A percentile compares a stretch with the other conserved stretches of the same genome.
Evolutionary conservation across 1,284 basidiomycete genomes (phyloP).

Genomic region (Trametes polyzona): DNA sequence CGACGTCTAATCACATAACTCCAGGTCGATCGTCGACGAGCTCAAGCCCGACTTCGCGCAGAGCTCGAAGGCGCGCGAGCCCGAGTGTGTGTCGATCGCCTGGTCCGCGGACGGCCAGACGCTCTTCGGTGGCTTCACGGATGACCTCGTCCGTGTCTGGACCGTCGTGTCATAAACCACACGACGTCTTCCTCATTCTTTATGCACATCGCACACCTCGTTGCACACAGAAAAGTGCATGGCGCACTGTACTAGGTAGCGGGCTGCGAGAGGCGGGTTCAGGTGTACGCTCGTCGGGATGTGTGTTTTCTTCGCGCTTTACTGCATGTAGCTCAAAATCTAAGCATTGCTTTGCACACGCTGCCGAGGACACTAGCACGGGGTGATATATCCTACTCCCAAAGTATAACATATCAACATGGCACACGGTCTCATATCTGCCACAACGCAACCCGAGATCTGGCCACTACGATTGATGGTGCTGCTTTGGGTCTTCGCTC

Average conservation of each 20-base stretch:
- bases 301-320: slow-evolving; percentile 28
- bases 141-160: slow-evolving; percentile 93
- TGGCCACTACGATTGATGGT: no score
- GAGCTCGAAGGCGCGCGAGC: slow-evolving; percentile 81
- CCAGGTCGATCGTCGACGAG: slow-evolving; percentile 97
- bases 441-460: no score
- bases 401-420: no score
- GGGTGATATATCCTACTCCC: not conserved
- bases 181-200: slow-evolving; percentile 1
- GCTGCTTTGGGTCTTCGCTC: no score
- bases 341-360: slow-evolving; percentile 28
- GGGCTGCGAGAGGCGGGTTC: slow-evolving; percentile 20
- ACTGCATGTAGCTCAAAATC: slow-evolving; percentile 33
- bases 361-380: not conserved
- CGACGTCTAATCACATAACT: slow-evolving; percentile 8
- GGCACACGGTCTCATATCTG: no score
- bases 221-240: slow-evolving; percentile 26
- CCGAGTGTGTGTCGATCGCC: slow-evolving; percentile 96
- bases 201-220: slow-evolving; percentile 17
- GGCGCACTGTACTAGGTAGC: slow-evolving; percentile 25
- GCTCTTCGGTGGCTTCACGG: slow-evolving; percentile 94
- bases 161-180: slow-evolving; percentile 71
- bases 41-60: slow-evolving; percentile 93
- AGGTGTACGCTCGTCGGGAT: slow-evolving; percentile 27
- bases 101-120: slow-evolving; percentile 99